Evolutionary conservation across 768 basidiomycete genomes (phyloP).

Genomic region (Lyophyllum semitale): DNA sequence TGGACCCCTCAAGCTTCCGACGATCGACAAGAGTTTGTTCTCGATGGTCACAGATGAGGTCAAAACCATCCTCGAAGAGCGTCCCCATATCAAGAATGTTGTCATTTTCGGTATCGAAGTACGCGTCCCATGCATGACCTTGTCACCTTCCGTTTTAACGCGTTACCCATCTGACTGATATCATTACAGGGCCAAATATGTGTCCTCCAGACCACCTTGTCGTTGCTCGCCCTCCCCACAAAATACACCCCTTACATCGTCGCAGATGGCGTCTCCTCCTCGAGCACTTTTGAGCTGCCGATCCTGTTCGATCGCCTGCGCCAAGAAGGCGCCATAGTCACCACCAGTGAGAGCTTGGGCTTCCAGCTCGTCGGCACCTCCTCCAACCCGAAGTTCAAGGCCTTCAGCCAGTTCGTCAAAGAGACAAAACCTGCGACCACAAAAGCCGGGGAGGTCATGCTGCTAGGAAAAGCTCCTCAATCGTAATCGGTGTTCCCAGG

Average conservation of each 20-base stretch:
- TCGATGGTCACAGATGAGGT: constrained; percentile 83
- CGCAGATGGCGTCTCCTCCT: constrained; percentile 84
- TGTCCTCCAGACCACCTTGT: constrained; percentile 80
- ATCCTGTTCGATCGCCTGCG: constrained; percentile 71
- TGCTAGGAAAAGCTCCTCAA: constrained; percentile 7
- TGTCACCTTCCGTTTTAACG: not conserved
- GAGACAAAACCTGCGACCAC: constrained; percentile 71
- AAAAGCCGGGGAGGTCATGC: constrained; percentile 34
- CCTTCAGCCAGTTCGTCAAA: constrained; percentile 72
- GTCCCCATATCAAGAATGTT: constrained; percentile 53
- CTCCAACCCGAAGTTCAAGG: constrained; percentile 63
- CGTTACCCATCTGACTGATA: not conserved
- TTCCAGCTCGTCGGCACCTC: constrained; percentile 79
- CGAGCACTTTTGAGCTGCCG: constrained; percentile 78
- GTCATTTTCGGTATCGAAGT: constrained; percentile 91
- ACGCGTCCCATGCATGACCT: constrained; percentile 1
- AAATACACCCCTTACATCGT: constrained; percentile 60
- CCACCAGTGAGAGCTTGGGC: constrained; percentile 78
- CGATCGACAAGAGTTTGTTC: constrained; percentile 77
- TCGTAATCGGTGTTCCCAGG: not conserved
- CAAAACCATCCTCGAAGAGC: constrained; percentile 45
- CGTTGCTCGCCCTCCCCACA: constrained; percentile 50
- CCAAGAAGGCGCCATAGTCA: constrained; percentile 72
- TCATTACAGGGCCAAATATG: constrained; percentile 81
- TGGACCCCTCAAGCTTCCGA: constrained; percentile 56